A percentile compares a stretch with the other conserved stretches of the same genome.
These are phyloP conservation scores for Didymellaceae sp. DNA, from an alignment of 2,329 filamentous ascomycete species.

Conservation along the genomic window DNA sequence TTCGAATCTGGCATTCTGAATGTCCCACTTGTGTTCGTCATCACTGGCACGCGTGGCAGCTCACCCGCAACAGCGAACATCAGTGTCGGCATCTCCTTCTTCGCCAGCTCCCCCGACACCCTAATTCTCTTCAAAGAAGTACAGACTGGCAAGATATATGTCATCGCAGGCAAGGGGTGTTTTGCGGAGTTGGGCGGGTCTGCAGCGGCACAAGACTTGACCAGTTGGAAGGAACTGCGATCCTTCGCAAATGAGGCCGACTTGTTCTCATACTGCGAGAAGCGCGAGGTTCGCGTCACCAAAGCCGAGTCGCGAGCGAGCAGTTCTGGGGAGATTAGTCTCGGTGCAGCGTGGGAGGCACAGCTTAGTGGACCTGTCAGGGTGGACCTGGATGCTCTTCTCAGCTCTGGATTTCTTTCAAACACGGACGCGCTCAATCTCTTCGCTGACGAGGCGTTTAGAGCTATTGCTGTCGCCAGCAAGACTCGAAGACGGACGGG, in stretches of 20 bases:
- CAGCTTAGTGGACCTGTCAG: slow-evolving; percentile 15
- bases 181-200: slow-evolving; percentile 31
- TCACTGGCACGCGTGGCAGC: slow-evolving; percentile 22
- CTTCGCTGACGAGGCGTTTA: slow-evolving; percentile 39
- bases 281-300: slow-evolving; percentile 22
- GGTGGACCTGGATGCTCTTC: slow-evolving; percentile 34
- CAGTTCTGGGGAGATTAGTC: slow-evolving; percentile 19
- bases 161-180: slow-evolving; percentile 43
- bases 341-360: slow-evolving; percentile 34
- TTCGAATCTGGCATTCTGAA: slow-evolving; percentile 23
- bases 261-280: slow-evolving; percentile 26
- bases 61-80: slow-evolving; percentile 36
- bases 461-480: slow-evolving; percentile 37
- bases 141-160: slow-evolving; percentile 27
- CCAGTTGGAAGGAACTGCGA: slow-evolving; percentile 30
- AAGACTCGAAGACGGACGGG: slow-evolving; percentile 37
- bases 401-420: slow-evolving; percentile 23
- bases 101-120: slow-evolving; percentile 38
- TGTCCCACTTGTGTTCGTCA: slow-evolving; percentile 35
- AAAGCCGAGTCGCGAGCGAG: slow-evolving; percentile 23
- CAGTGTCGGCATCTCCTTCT: slow-evolving; percentile 45
- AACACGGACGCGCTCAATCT: slow-evolving; percentile 28
- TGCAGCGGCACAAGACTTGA: slow-evolving; percentile 23
- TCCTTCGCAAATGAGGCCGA: slow-evolving; percentile 24
- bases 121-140: slow-evolving; percentile 43